Evolutionary conservation across 202 grass and related monocot species (phyloP).

Genomic region (Elaeis oleifera): DNA sequence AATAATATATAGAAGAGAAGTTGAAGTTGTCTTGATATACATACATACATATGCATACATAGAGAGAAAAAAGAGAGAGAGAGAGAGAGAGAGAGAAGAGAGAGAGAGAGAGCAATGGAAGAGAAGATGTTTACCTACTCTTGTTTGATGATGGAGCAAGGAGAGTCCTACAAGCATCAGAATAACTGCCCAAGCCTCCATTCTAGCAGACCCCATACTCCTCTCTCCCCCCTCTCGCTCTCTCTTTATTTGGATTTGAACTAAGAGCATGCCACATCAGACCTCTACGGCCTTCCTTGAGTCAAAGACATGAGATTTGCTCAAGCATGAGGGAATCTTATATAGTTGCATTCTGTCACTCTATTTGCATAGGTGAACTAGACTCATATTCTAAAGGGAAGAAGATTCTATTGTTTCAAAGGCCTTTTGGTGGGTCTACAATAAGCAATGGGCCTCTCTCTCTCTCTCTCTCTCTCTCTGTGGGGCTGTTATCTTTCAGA

Average conservation of each 20-base stretch:
- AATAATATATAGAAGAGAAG: no score
- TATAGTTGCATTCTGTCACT: constrained; percentile 13
- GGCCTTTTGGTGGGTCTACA: no score
- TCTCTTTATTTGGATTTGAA: neutral
- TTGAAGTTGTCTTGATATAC: neutral
- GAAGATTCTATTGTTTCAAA: no score
- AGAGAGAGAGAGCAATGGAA: neutral
- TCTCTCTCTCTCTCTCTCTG: neutral
- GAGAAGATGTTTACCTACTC: constrained; percentile 27
- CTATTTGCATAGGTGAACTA: constrained; percentile 9
- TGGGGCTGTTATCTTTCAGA: constrained; percentile 17
- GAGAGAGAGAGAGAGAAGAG: no score
- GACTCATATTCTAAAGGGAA: no score
- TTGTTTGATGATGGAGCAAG: constrained; percentile 17
- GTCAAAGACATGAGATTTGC: constrained; percentile 13
- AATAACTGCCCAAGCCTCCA: constrained; percentile 13
- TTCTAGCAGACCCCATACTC: constrained; percentile 17
- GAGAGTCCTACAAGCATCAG: constrained; percentile 18
- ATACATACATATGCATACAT: neutral
- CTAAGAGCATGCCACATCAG: neutral
- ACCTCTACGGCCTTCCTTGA: neutral
- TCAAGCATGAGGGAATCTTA: neutral
- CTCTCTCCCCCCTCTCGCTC: constrained; percentile 3
- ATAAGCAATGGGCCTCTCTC: no score
- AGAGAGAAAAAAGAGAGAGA: no score